Evolutionary conservation across 805 yeast species (phyloP).

Genomic region (Ogataea ganodermae): DNA sequence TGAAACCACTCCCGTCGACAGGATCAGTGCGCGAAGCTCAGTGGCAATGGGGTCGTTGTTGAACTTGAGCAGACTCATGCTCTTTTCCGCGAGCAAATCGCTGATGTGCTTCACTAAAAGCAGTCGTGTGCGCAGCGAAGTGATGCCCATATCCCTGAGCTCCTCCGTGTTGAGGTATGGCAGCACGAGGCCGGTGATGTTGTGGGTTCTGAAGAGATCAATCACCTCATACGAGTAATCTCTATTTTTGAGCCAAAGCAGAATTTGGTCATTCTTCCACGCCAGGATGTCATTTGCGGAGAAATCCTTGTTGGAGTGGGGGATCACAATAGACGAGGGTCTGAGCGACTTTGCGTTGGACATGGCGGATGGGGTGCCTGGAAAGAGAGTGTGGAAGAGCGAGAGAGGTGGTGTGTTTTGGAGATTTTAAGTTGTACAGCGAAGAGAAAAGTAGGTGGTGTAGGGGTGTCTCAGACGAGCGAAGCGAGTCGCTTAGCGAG

Average conservation of each 20-base stretch:
- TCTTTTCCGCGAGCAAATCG: constrained; percentile 45
- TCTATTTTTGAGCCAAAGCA: constrained; percentile 33
- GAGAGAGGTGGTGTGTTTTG: not conserved
- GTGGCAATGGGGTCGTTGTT: constrained; percentile 26
- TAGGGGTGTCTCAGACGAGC: not conserved
- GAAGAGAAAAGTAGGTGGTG: not conserved
- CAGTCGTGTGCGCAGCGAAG: constrained; percentile 55
- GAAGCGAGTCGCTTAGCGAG: not conserved
- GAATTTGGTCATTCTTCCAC: constrained; percentile 36
- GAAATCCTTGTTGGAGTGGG: constrained; percentile 20
- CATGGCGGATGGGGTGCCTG: not conserved
- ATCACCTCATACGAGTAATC: constrained; percentile 27
- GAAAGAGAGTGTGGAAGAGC: not conserved
- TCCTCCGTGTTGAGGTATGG: constrained; percentile 70
- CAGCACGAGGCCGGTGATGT: constrained; percentile 71
- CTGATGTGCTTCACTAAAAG: constrained; percentile 60
- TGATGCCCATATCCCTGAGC: constrained; percentile 70
- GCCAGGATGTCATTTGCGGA: constrained; percentile 24
- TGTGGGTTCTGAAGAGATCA: constrained; percentile 51
- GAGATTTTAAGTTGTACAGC: not conserved
- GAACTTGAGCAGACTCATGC: constrained; percentile 18
- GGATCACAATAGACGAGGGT: constrained; percentile 22
- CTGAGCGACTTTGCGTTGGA: constrained; percentile 3
- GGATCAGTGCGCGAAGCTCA: constrained; percentile 28
- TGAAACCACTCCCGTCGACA: constrained; percentile 28